Base-by-base conservation (phyloP, 1,284 basidiomycete genomes). In the Sanghuangporus weigelae region DNA sequence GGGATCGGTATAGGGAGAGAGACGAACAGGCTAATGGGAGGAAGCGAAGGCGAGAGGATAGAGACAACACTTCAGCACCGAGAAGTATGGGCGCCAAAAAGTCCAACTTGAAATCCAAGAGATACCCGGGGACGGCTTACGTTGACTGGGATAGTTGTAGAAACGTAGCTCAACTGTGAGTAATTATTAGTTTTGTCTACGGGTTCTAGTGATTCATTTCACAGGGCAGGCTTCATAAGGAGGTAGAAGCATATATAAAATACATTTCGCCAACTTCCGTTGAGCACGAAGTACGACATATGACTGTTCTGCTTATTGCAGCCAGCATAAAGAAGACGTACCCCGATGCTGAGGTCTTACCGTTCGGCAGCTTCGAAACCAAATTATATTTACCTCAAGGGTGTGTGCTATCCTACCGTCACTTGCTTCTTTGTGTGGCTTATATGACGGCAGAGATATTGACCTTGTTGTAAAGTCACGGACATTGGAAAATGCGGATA, bases 311-410 rank as follows among this genome's bases (percentile, higher is more conserved):
- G 54, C 80, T 89, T 50, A 92, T 98, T 61, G 81, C 87, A 1
- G 79, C 80, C 14, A 85, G 87, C 3, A 82, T 98, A 55, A 78
- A 76, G 14, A 73, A 76, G 21, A 75, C 79, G 26, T 98, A 93
- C 78, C 84, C 87, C 0, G 93, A 96, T 69, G 94, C 95, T 8
- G 76, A 84, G 46, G 89, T 98, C 5, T 76, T 85, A 61, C 90
- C 95, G 0, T 99, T 99, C 74, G 96, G 96, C 16, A 95, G 92
- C 70, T 97, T 92, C 73, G 90, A 92, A 71, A 99, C 96, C 10
- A 93, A 95, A 71, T 79, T 99, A 31, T 99, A 99, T 74, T 82
- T 99, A 12, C 96, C 96, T 1, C 81, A 85, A 66, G 96, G 95
- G 95, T 96, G 73, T 71, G 89, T 38, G 3, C 55, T 48, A 14